Conservation (phyloP, 345 rosid species). For the Nephelium lappaceum region DNA sequence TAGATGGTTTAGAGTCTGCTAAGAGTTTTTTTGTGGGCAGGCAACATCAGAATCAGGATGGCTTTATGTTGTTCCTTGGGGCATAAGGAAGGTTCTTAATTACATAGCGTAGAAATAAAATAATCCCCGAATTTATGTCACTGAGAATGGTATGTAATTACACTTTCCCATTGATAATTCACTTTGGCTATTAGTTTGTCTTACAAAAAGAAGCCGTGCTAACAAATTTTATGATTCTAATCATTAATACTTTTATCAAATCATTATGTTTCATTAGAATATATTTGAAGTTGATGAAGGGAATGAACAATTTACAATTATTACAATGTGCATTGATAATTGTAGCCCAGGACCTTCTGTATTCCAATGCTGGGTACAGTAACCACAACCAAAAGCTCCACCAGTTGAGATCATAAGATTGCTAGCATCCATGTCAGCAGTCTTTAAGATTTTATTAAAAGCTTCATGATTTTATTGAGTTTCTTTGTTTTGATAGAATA, state of each 20-base stretch:
- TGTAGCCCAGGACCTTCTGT: no score
- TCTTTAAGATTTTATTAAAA: not conserved
- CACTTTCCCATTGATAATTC: not conserved
- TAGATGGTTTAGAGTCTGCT: not conserved
- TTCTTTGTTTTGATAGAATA: not conserved
- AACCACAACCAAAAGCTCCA: no score
- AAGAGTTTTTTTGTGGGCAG: conserved; percentile 42
- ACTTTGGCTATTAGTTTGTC: conserved; percentile 5
- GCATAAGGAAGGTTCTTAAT: conserved; percentile 71
- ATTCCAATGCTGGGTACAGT: no score
- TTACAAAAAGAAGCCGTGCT: not conserved
- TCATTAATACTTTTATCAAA: not conserved
- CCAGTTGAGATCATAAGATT: no score
- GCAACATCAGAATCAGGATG: conserved; percentile 92
- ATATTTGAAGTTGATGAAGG: not conserved
- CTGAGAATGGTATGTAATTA: conserved; percentile 70
- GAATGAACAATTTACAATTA: no score
- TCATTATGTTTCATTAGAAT: not conserved
- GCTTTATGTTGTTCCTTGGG: conserved; percentile 95
- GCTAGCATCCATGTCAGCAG: not conserved
- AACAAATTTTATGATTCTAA: not conserved
- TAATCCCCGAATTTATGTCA: conserved; percentile 61
- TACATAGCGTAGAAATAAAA: conserved; percentile 66
- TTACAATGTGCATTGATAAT: no score
- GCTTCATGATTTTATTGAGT: not conserved